phyloP scores from a whole-genome alignment of 495 filamentous ascomycete genomes.

The Hypoxylon lienhwacheense region DNA sequence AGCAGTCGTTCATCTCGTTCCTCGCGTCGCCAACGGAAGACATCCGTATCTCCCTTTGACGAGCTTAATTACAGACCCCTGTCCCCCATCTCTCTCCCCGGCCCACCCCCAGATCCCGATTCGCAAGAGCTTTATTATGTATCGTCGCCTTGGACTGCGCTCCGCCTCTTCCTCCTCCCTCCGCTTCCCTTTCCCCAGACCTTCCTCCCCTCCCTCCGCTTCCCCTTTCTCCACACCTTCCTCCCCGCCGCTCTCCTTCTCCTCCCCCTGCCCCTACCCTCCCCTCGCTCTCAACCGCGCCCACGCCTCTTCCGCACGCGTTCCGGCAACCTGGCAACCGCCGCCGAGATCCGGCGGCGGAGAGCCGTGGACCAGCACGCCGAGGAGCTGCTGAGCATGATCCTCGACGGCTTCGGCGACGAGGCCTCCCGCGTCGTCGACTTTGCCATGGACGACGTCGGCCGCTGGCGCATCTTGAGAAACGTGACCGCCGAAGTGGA shows the following conservation, averaged over 20 bases:
- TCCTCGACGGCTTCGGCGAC: conserved; percentile 27
- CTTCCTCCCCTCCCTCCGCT: conserved; percentile 1
- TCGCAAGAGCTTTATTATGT: too few species aligned
- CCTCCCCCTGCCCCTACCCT: neutral
- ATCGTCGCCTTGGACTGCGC: too few species aligned
- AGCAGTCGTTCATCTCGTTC: neutral
- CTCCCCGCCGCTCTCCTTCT: neutral
- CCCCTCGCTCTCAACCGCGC: neutral
- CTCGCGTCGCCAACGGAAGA: neutral
- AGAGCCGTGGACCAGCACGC: conserved; percentile 22
- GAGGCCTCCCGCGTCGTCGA: neutral
- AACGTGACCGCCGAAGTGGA: conserved; percentile 33
- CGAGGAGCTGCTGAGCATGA: conserved; percentile 26
- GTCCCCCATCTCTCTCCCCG: neutral
- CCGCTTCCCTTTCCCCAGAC: neutral
- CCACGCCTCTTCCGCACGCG: conserved; percentile 30
- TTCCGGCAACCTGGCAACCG: conserved; percentile 29
- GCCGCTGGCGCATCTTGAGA: conserved; percentile 41
- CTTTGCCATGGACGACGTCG: conserved; percentile 28
- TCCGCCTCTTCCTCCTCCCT: conserved; percentile 4
- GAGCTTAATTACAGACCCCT: neutral
- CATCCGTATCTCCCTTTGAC: neutral
- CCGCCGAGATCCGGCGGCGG: conserved; percentile 26
- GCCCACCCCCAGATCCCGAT: neutral
- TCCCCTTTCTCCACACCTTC: neutral